Percentiles rank a stretch among this genome's conserved stretches.
Evolutionary conservation across 1,284 basidiomycete species (phyloP).

Genomic region (Stygiomarasmius scandens): DNA sequence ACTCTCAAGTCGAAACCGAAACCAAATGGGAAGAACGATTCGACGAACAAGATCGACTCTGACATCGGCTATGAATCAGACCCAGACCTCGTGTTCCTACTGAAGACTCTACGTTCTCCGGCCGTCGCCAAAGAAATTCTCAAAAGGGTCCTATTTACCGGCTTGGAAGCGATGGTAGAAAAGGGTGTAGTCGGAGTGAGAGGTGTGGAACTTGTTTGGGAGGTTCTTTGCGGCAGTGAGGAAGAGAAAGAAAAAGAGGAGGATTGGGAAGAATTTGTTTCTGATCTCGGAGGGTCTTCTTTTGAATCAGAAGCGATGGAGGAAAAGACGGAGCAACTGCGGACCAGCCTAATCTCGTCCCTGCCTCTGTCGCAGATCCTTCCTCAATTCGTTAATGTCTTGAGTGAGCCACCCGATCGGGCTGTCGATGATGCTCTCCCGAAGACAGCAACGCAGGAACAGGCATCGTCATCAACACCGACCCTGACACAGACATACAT

Average conservation of each 20-base stretch:
- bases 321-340: too few species aligned
- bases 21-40: too few species aligned
- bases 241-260: constrained; percentile 33
- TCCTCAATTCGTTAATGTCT: constrained; percentile 43
- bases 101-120: constrained; percentile 4
- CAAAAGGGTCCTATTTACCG: constrained; percentile 65
- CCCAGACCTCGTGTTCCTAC: constrained; percentile 36
- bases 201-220: constrained; percentile 74
- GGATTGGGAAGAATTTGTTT: constrained; percentile 1
- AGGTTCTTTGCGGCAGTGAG: constrained; percentile 63
- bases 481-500: constrained; percentile 26
- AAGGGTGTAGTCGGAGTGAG: constrained; percentile 67
- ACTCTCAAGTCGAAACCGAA: too few species aligned
- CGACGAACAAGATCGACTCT: too few species aligned
- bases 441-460: too few species aligned
- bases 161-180: constrained; percentile 64
- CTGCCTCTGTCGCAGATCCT: constrained; percentile 61
- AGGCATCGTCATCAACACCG: constrained; percentile 29
- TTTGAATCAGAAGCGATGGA: too few species aligned
- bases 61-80: too few species aligned
- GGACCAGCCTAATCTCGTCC: constrained; percentile 39
- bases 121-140: constrained; percentile 18
- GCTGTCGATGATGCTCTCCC: constrained; percentile 43
- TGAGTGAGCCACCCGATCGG: constrained; percentile 29
- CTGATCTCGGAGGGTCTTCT: constrained; percentile 46